Base-by-base conservation (phyloP, 2,329 filamentous ascomycete genomes). In the Stemphylium lycopersici region DNA sequence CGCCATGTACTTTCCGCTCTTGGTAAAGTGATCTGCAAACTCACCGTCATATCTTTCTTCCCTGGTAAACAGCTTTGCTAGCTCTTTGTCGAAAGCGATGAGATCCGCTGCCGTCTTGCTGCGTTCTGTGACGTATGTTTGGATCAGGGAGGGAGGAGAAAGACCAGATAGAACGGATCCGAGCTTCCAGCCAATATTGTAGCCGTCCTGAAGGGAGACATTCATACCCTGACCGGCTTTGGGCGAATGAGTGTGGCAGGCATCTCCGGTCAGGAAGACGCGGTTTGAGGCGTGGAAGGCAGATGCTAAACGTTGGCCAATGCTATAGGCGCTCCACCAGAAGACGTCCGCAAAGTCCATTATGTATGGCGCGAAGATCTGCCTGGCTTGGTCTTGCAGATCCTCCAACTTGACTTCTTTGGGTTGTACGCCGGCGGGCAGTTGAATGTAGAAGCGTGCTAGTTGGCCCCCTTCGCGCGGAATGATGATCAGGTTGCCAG, bases 301-400 rank as follows among this genome's bases (percentile, higher is more conserved):
- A 61, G 85, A 85, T 2, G 89, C 89, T 18, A 91, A 83, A 15
- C 89, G 84, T 76, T 90, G 87, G 10, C 87, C 86, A 52, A 90
- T 87, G 62, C 86, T 82, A 69, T 90, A 91, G 38, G 86, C 84
- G 40, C 87, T 88, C 76, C 90, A 91, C 87, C 88, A 91, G 15
- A 73, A 87, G 78, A 84, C 86, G 48, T 82, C 80, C 0, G 78
- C 77, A 46, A 85, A 79, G 0, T 85, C 80, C 57, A 87, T 76
- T 0, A 64, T 56, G 51, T 85, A 87, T 0, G 84, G 85, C 0
- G 70, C 57, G 45, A 88, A 82, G 36, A 87, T 83, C 0, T 71
- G 73, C 32, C 76, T 73, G 0, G 84, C 84, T 0, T 80, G 77
- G 3, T 74, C 61, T 51, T 87, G 84, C 1, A 88, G 72, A 36